Conservation (phyloP, 805 yeast genomes). For the Metschnikowia sp. region DNA sequence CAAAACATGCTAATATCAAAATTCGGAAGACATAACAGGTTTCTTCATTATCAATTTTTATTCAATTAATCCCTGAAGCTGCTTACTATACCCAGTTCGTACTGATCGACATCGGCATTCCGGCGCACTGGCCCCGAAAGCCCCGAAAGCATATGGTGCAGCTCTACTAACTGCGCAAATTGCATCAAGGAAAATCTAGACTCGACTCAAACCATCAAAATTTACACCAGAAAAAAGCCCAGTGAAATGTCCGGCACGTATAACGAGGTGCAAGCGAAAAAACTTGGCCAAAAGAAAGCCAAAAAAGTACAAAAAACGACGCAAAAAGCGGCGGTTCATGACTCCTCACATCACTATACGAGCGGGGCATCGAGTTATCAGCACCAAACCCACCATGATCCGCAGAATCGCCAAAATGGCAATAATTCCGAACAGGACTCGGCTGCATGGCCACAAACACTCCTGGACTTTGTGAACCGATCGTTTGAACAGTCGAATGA, state of each 20-base stretch:
- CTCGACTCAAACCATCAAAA: too few relatives aligned
- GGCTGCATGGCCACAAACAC: slow-evolving; percentile 51
- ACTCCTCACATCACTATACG: not conserved
- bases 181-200: too few relatives aligned
- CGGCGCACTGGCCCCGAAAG: too few relatives aligned
- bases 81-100: too few relatives aligned
- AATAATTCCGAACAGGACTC: not conserved
- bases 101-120: too few relatives aligned
- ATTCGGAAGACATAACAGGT: too few relatives aligned
- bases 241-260: slow-evolving; percentile 15
- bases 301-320: not conserved
- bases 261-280: slow-evolving; percentile 25
- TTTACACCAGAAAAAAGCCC: not conserved
- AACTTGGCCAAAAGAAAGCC: slow-evolving; percentile 8
- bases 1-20: too few relatives aligned
- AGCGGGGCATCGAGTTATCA: not conserved
- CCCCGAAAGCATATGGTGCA: too few relatives aligned
- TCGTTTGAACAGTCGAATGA: slow-evolving; percentile 41
- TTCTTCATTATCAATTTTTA: too few relatives aligned
- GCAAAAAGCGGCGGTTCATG: not conserved
- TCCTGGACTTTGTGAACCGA: slow-evolving; percentile 48
- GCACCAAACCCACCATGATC: not conserved
- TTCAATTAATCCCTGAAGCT: too few relatives aligned
- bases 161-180: too few relatives aligned
- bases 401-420: not conserved